These are phyloP conservation scores for Martensiomyces pterosporus DNA, from an alignment of 192 early-diverging fungal genomes.

Conservation along the genomic window DNA sequence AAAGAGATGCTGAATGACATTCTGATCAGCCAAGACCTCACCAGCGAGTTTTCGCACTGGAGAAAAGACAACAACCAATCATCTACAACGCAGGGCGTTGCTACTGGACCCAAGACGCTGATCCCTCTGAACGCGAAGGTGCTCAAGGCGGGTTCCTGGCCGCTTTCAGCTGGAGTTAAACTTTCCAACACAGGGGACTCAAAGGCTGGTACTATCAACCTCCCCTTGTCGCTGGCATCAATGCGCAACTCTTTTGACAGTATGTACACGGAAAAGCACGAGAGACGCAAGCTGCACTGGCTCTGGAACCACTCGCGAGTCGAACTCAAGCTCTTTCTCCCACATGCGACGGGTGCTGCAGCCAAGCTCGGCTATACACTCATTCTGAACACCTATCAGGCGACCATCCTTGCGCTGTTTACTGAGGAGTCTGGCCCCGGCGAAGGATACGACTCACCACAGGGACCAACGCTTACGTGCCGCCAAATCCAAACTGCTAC, in stretches of 20 bases:
- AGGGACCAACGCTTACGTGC: slow-evolving; percentile 34
- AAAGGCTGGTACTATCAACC: no score
- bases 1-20: slow-evolving; percentile 91
- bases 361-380: slow-evolving; percentile 52
- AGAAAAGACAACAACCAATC: not conserved
- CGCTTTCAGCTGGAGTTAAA: slow-evolving; percentile 48
- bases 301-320: slow-evolving; percentile 78
- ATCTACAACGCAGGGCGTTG: no score
- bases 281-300: slow-evolving; percentile 82
- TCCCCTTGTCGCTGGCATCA: slow-evolving; percentile 63
- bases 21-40: slow-evolving; percentile 3
- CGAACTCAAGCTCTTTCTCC: slow-evolving; percentile 75
- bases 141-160: slow-evolving; percentile 60
- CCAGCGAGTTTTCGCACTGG: not conserved
- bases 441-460: slow-evolving; percentile 46
- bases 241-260: slow-evolving; percentile 76
- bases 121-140: slow-evolving; percentile 76
- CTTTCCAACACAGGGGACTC: slow-evolving; percentile 74
- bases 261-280: slow-evolving; percentile 80
- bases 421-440: slow-evolving; percentile 40
- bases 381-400: slow-evolving; percentile 80
- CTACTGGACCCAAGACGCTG: slow-evolving; percentile 38
- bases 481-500: slow-evolving; percentile 66
- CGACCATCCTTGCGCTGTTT: slow-evolving; percentile 85
- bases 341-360: slow-evolving; percentile 61